phyloP scores from a whole-genome alignment of 2,329 filamentous ascomycete species.

The Penicillium sclerotigenum region DNA sequence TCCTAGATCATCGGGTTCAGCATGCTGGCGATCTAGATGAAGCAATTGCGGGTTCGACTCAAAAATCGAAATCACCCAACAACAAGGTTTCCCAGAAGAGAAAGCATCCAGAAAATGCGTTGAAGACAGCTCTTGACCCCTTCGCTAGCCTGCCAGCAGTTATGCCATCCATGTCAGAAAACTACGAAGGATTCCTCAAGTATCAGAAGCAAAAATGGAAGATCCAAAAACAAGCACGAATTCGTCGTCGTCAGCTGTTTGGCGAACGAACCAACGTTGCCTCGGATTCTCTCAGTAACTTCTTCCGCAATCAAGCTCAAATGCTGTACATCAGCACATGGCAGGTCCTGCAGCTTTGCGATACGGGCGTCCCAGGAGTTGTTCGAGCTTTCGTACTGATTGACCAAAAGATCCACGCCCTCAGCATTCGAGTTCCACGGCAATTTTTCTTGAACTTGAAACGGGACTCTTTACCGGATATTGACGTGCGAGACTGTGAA shows the following conservation, averaged over 20 bases:
- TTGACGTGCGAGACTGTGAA: conserved; percentile 78
- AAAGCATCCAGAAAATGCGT: conserved; percentile 66
- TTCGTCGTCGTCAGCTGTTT: conserved; percentile 83
- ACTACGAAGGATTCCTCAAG: conserved; percentile 82
- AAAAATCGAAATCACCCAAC: conserved; percentile 64
- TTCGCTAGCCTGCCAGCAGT: conserved; percentile 76
- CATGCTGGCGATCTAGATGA: conserved; percentile 72
- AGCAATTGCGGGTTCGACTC: conserved; percentile 60
- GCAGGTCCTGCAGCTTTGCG: conserved; percentile 85
- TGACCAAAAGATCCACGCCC: conserved; percentile 80
- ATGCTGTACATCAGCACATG: conserved; percentile 86
- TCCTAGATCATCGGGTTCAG: conserved; percentile 55
- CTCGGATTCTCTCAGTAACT: conserved; percentile 61
- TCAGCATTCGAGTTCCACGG: conserved; percentile 86
- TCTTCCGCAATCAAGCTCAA: conserved; percentile 91
- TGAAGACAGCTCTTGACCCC: conserved; percentile 65
- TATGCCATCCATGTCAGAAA: conserved; percentile 80
- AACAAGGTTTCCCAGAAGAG: conserved; percentile 61
- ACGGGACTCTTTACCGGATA: conserved; percentile 78
- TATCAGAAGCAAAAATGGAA: conserved; percentile 99
- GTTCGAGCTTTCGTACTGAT: conserved; percentile 89
- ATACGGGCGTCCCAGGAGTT: conserved; percentile 79
- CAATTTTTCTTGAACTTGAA: conserved; percentile 91
- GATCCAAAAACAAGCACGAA: conserved; percentile 86
- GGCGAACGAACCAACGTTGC: conserved; percentile 70